Base-by-base conservation (phyloP, 257 asterid species). In the Penstemon newberryi region DNA sequence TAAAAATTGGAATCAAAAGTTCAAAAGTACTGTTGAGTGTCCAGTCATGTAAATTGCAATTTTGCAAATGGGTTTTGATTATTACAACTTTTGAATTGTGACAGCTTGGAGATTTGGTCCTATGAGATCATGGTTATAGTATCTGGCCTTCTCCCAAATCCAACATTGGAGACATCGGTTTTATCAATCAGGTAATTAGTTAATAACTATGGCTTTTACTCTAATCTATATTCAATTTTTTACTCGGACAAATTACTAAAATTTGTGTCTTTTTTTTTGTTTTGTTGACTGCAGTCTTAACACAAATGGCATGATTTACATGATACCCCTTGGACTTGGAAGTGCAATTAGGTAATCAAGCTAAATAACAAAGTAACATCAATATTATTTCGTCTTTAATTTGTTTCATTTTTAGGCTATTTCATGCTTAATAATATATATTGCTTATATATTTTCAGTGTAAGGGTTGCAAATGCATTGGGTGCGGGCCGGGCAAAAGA, bases 81-180 rank as follows among this genome's bases (percentile, higher is more conserved):
- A 2, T 36, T 56, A 3, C 7, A 15, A 2, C 4, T 40, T 56
- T 33, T 3, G n/a, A 36, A n/a, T 60, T 62, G 11, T 44, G 52
- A 63, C 86, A 88, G 89, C 75, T 78, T 86, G 82, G 96, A 89
- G 84, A 78, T 81, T 19, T 89, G 94, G 96, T 88, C 93, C 0
- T 88, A 86, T 12, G 94, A 84, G 71, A 79, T 86, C 68, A 89
- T 84, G 96, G 94, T 89, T 53, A 73, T 89, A 38, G 81, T 86
- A n/a, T 78, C 94, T 10, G 96, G 96, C 3, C 88, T 83, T 67
- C 89, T 89, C 5, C 94, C 94, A 0, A 80, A 88, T 75, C 96
- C 93, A 4, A 83, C 86, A 5, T 63, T 88, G 42, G 96, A 88
- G 73, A 86, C 96, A 0, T 88, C 96, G 0, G 93, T 84, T 76